Conservation (phyloP, 352 stramenopile genomes). For the Phytopythium aichiense region DNA sequence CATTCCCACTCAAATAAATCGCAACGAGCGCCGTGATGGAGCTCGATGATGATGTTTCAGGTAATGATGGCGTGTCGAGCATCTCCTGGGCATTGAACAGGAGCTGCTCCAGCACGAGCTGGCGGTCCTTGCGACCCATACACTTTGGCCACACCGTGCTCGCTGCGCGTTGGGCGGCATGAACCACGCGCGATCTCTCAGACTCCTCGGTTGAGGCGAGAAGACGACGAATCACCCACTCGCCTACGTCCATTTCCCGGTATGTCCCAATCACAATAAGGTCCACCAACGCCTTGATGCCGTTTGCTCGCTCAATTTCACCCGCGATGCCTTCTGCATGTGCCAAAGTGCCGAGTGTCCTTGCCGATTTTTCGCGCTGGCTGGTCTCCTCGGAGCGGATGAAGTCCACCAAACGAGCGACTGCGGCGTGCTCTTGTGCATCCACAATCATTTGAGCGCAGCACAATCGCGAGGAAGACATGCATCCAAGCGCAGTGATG, state of each 20-base stretch:
- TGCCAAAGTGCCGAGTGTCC: background rate
- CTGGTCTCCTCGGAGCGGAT: background rate
- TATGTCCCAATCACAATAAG: background rate
- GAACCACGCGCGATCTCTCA: background rate
- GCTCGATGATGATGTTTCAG: background rate
- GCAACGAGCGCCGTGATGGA: background rate
- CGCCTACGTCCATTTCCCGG: background rate
- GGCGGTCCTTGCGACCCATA: constrained; percentile 2
- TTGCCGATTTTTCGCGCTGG: background rate
- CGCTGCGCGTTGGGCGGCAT: background rate
- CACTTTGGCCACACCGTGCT: background rate
- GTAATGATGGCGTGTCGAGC: background rate
- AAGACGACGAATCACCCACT: background rate
- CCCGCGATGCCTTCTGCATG: background rate
- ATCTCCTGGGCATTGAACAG: background rate
- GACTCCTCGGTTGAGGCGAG: background rate
- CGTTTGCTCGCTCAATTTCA: background rate
- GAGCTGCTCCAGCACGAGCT: constrained; percentile 1
- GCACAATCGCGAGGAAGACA: background rate
- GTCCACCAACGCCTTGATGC: background rate
- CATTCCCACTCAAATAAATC: background rate
- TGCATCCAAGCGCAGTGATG: background rate
- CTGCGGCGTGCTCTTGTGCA: background rate
- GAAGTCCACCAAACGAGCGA: background rate
- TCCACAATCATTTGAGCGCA: background rate